Conservation (phyloP, 2,329 filamentous ascomycete genomes). For the Alternaria triticina region DNA sequence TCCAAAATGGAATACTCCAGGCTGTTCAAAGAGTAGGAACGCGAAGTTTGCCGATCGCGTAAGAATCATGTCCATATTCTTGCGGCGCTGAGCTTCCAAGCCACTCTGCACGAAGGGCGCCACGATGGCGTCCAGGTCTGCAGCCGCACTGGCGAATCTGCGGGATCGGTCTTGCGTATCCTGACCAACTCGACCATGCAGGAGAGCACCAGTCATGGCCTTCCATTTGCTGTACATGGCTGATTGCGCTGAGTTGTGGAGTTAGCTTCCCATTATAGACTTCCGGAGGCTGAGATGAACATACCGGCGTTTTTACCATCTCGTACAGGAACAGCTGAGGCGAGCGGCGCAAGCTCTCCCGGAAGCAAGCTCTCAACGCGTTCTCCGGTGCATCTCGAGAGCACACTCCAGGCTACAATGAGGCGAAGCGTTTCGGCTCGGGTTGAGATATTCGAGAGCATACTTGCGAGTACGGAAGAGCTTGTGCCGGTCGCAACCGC, state of each 20-base stretch:
- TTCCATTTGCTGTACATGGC: conserved; percentile 34
- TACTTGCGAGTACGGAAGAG: background rate
- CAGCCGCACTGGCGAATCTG: conserved; percentile 14
- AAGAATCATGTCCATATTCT: conserved; percentile 41
- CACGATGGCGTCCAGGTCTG: conserved; percentile 28
- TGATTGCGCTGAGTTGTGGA: conserved; percentile 12
- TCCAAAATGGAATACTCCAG: conserved; percentile 36
- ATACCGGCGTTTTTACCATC: background rate
- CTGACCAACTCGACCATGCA: conserved; percentile 18
- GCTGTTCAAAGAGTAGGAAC: conserved; percentile 34
- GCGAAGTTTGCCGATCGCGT: conserved; percentile 34
- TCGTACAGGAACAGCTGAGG: background rate
- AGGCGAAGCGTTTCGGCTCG: conserved; percentile 21
- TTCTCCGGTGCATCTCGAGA: conserved; percentile 21
- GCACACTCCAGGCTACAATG: conserved; percentile 21
- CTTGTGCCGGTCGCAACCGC: conserved; percentile 14
- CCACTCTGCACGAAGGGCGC: conserved; percentile 25
- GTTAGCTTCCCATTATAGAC: background rate
- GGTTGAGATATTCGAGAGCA: conserved; percentile 13
- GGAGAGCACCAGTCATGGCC: conserved; percentile 25
- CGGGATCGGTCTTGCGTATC: conserved; percentile 3
- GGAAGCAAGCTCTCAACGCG: conserved; percentile 23
- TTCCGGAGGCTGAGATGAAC: background rate
- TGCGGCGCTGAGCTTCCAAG: conserved; percentile 23
- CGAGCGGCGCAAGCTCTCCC: conserved; percentile 9